Percentiles rank a stretch among this genome's conserved stretches.
These are phyloP conservation scores for Tolypocladium sp. DNA, from an alignment of 2,329 filamentous ascomycete genomes.

Conservation along the genomic window DNA sequence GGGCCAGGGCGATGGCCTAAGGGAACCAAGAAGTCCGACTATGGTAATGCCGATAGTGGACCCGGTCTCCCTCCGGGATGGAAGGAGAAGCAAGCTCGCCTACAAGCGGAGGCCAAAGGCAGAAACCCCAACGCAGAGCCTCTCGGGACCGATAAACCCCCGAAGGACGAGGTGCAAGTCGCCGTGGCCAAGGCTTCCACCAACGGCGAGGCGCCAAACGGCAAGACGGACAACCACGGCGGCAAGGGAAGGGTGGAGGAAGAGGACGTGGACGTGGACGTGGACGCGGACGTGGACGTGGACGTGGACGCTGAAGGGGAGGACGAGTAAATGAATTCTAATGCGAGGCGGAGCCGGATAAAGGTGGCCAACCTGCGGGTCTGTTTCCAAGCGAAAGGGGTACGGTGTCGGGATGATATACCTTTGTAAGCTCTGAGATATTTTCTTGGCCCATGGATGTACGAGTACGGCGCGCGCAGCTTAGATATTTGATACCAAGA, in stretches of 20 bases:
- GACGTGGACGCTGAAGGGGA: conserved; percentile 26
- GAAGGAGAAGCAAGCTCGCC: conserved; percentile 23
- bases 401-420: background rate
- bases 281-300: conserved; percentile 1
- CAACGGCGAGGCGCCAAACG: conserved; percentile 12
- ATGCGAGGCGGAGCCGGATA: background rate
- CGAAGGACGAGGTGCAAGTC: conserved; percentile 23
- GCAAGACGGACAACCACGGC: conserved; percentile 2
- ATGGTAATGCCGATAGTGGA: conserved; percentile 56
- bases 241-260: conserved; percentile 1
- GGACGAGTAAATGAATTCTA: conserved; percentile 13
- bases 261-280: conserved; percentile 6
- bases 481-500: background rate
- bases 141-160: conserved; percentile 12
- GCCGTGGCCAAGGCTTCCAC: conserved; percentile 14
- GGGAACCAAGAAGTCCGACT: conserved; percentile 59
- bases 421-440: background rate
- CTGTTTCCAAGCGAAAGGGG: background rate
- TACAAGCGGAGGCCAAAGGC: conserved; percentile 8
- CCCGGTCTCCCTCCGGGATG: conserved; percentile 54
- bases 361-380: background rate
- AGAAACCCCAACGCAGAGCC: conserved; percentile 6
- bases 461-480: background rate
- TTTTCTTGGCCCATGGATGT: background rate
- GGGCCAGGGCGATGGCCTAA: conserved; percentile 60